Evolutionary conservation across 2,329 filamentous ascomycete species (phyloP), one percentile per base, ranked within the genome.

Genomic region (Endoconidiophora laricicola): DNA sequence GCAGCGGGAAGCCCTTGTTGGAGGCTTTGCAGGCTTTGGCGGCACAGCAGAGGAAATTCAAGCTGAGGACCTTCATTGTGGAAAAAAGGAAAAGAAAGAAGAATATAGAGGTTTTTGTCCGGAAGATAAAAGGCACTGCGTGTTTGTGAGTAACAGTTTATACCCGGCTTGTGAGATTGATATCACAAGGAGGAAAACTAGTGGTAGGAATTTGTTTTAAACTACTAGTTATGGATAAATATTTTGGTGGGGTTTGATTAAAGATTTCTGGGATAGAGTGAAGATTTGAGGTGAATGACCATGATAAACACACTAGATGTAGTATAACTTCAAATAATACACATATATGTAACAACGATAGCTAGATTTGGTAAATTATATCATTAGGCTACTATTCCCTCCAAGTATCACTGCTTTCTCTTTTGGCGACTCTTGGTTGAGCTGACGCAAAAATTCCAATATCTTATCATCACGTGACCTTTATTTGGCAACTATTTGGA

Each of bases 1-100:
- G 91, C 14, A 98, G 74, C 2, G 91, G 91, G 61, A 93, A 96
- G 22, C 86, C 86, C 48, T 75, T 69, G 4, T 81, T 71, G 29
- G 81, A 80, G 52, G 79, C 76, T 68, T 93, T 94, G 81, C 91
- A 98, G 51, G 83, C 73, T 72, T 95, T 96, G 62, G 93, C 83
- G 55, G 91, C 90, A 72, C 91, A 98, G 60, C 86, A 91, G 56
- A 96, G 72, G 67, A 98, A 98, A 68, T 96, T 96, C 60, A 94
- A 81, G 54, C 87, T 95, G 48, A 96, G 78, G 55, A 96, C 72
- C 66, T 96, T 96, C 91, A 98, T 98, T 51, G 52, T 54, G 40
- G 16, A 29, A 18, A 29, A 18, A 24, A 37, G 41, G 23, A 20
- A 41, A 20, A 52, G 46, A 26, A 23, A 36, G 29, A 48, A 24